These are phyloP conservation scores for Camelina laxa DNA, from an alignment of 345 rosid species.

Conservation along the genomic window DNA sequence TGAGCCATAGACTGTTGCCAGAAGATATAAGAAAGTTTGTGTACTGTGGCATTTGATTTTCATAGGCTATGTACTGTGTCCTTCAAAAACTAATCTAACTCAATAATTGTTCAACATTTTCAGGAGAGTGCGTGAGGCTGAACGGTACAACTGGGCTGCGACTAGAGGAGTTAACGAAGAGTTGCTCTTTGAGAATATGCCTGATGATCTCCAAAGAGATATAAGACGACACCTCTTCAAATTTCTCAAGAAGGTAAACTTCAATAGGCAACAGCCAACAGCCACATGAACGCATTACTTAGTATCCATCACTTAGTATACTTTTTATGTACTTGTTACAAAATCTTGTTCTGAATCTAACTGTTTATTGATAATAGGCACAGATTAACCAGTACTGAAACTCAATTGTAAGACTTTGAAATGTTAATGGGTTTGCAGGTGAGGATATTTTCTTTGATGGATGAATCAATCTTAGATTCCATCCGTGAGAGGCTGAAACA, in stretches of 20 bases:
- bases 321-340: neutral
- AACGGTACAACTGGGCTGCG: constrained; percentile 73
- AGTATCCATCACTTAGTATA: neutral
- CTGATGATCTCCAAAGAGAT: constrained; percentile 81
- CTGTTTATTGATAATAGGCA: neutral
- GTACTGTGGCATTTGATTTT: neutral
- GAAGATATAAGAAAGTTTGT: constrained; percentile 59
- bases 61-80: neutral
- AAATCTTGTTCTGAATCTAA: too few relatives aligned
- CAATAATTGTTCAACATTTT: neutral
- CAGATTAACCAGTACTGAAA: neutral
- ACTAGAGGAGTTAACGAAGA: constrained; percentile 83
- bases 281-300: neutral
- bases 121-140: constrained; percentile 60
- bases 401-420: neutral
- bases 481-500: neutral
- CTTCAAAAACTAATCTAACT: neutral
- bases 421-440: neutral
- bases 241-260: constrained; percentile 65
- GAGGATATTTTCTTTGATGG: neutral
- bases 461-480: neutral
- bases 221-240: constrained; percentile 79
- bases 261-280: neutral
- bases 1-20: constrained; percentile 79
- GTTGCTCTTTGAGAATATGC: constrained; percentile 62